Evolutionary conservation across 768 basidiomycete species (phyloP), one percentile per base, ranked within the genome.

Genomic region (Pleurotus pulmonarius): DNA sequence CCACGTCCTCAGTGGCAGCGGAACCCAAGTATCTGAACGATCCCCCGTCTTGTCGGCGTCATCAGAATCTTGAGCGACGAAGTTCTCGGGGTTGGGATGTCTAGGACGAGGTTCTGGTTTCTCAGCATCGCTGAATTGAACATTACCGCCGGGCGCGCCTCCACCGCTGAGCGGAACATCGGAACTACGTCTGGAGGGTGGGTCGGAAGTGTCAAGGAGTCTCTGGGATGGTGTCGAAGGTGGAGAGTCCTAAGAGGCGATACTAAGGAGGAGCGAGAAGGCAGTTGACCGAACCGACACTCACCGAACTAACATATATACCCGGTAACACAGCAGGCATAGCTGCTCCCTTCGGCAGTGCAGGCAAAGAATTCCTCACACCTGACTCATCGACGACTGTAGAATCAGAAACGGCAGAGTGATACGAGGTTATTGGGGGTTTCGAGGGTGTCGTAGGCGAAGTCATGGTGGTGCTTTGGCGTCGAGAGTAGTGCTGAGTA

Each of bases 1-100:
- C 67, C 72, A 77, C n/a, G 65, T 60, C 34, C 74, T 70, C 3
- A 83, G 71, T 0, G 81, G 77, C 5, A 71, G 58, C 3, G 81
- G 81, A 12, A 73, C 67, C 78, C 77, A 80, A 11, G 39, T 52
- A 40, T 52, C 51, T 16, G n/a, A n/a, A 15, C 26, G 48, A 29
- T 29, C 29, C 3, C 16, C 15, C n/a, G 6, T 16, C 20, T 0
- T 44, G 13, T 47, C 46, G 46, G 9, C 37, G 22, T 39, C 15
- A 5, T 52, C 51, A 22, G 26, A 15, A 15, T 24, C 20, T n/a
- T n/a, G n/a, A 34, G 48, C 26, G 13, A 20, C 18, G 13, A 40
- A 52, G 34, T 15, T 24, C 22, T n/a, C 15, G 26, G 38, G 18
- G 15, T 22, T 18, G 18, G 11, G 51, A 24, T 49, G 25, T n/a